Evolutionary conservation across 495 filamentous ascomycete species (phyloP), one percentile per base, ranked within the genome.

Genomic region (Glutinoglossum americanum): DNA sequence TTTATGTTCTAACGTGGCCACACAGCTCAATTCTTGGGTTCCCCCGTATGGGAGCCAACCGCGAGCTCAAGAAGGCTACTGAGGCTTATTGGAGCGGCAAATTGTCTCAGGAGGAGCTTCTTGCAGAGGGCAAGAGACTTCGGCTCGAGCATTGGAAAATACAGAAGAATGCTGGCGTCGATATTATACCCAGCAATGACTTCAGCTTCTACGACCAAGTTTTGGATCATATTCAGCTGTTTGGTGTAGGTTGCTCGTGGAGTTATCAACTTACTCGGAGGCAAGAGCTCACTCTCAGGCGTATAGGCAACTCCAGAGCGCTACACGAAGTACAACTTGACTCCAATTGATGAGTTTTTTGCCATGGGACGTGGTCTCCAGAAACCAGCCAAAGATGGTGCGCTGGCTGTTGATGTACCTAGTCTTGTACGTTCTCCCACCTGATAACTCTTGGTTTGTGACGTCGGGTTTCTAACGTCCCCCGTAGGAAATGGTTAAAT

Each of bases 51-150:
- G 92, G 92, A 73, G 85, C 77, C 66, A 87, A 94, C 73, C 84
- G 92, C 79, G 93, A 98, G 77, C 83, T 98, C 68, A 98, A 98
- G 85, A 98, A 98, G 80, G 92, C 92, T 66, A 96, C 86, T 59
- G 92, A 98, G 74, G 84, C 90, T 59, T 82, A 96, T 81, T 98
- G 92, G 92, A 85, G 72, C 67, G 93, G 80, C 65, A 97, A 97
- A 79, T 73, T 93, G 69, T 88, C 85, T 57, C 85, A 84, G 63
- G 80, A 84, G 61, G 86, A 87, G 56, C 84, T 98, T 60, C 76
- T 96, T 60, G 75, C 80, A 56, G 93, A 96, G 79, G 92, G 85
- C 69, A 96, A 97, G 84, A 80, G 88, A 67, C 86, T 98, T 60
- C 85, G 92, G 76, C 76, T 84, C 58, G 89, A 82, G 66, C 92